Conservation (phyloP, 164 flowering plant genomes). For the Nelumbo lutea region DNA sequence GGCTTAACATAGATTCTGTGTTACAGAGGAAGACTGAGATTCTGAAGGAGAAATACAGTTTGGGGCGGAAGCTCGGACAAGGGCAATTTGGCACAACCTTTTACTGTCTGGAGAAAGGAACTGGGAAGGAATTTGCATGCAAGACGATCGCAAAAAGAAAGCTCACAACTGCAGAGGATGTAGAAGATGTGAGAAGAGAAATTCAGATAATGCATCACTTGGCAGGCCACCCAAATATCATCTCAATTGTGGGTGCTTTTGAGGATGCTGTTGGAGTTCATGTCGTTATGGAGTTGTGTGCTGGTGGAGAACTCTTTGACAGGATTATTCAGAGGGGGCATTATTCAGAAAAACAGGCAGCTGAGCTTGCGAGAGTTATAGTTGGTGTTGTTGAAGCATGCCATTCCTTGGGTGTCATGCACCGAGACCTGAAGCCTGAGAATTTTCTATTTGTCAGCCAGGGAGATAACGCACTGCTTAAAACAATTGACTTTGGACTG, state of each 20-base stretch:
- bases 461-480: conserved; percentile 30
- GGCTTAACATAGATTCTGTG: conserved; percentile 15
- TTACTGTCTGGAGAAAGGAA: conserved; percentile 20
- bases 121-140: conserved; percentile 30
- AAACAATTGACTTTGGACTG: conserved; percentile 35
- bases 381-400: conserved; percentile 33
- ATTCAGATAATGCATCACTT: conserved; percentile 39
- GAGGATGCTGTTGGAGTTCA: conserved; percentile 33
- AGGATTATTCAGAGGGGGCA: conserved; percentile 34
- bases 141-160: conserved; percentile 36
- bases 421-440: conserved; percentile 39
- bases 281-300: conserved; percentile 36
- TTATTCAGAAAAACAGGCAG: conserved; percentile 33
- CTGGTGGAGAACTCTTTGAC: conserved; percentile 37
- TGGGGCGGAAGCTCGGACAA: conserved; percentile 34
- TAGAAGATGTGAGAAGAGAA: conserved; percentile 36
- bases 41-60: conserved; percentile 19
- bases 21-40: conserved; percentile 16
- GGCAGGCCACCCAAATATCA: conserved; percentile 29
- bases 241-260: conserved; percentile 27
- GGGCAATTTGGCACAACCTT: conserved; percentile 37
- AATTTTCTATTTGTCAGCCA: conserved; percentile 31
- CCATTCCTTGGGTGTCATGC: conserved; percentile 36
- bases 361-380: conserved; percentile 21
- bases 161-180: conserved; percentile 25